A percentile compares a stretch with the other conserved stretches of the same genome.
These are phyloP conservation scores for Annulohypoxylon nitens DNA, from an alignment of 495 filamentous ascomycete genomes.

Conservation along the genomic window DNA sequence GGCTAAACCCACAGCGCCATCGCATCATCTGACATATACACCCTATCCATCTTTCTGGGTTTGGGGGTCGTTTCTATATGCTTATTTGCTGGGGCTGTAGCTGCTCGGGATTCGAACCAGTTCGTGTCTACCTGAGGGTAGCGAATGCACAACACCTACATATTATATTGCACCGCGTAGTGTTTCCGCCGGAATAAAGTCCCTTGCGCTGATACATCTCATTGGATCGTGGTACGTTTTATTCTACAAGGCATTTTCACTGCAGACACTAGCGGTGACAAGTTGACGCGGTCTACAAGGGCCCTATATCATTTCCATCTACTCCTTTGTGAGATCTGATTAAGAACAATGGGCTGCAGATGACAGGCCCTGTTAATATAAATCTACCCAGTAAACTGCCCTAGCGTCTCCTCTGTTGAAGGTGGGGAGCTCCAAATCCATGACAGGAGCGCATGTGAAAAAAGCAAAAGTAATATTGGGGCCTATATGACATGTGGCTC, in stretches of 20 bases:
- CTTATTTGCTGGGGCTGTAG: not conserved
- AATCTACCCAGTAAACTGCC: not conserved
- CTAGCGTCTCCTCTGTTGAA: not conserved
- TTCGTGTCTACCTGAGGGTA: constrained; percentile 1
- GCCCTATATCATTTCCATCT: not conserved
- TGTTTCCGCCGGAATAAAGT: not conserved
- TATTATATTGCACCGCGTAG: not conserved
- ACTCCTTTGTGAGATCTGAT: not conserved
- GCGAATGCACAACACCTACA: constrained; percentile 19
- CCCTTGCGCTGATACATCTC: not conserved
- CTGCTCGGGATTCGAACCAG: constrained; percentile 4
- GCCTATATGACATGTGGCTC: not conserved
- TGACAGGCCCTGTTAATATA: not conserved
- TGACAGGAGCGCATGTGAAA: not conserved
- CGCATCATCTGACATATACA: constrained; percentile 16
- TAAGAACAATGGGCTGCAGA: not conserved
- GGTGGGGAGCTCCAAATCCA: not conserved
- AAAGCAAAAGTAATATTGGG: not conserved
- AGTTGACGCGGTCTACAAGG: not conserved
- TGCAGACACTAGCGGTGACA: not conserved
- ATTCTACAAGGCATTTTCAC: not conserved
- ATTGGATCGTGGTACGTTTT: not conserved
- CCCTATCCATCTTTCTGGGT: constrained; percentile 7
- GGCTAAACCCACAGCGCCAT: constrained; percentile 13
- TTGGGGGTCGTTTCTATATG: not conserved